Base-by-base conservation (phyloP, 805 yeast species). In the Candida chilensis region DNA sequence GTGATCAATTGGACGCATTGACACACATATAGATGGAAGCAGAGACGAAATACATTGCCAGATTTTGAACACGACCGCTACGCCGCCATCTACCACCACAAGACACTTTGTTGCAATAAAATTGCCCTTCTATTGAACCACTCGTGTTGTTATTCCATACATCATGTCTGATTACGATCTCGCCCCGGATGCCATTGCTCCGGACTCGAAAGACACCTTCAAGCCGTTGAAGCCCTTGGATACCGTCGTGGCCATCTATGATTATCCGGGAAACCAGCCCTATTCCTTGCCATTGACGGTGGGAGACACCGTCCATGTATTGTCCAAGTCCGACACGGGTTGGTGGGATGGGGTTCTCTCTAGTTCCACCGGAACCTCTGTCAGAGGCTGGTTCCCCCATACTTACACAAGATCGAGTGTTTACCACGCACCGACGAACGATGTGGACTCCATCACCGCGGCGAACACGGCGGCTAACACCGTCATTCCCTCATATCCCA, bases 301-400 rank as follows among this genome's bases (percentile, higher is more conserved):
- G n/a, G 90, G 87, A 13, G 94, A 82, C 38, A 64, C 80, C 3
- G 57, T 86, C 1, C 71, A 78, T 40, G 92, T 86, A 10, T 47
- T 83, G n/a, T 48, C 66, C 11, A 80, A 79, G 36, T 60, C 73
- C 11, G 71, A 67, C 24, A 50, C 74, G 3, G 83, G 86, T 2
- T 86, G 95, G 95, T 84, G 94, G 92, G 95, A 86, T 50, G 95
- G 95, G 8, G 63, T 79, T 12, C 39, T 60, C 21, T 29, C 42
- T 34, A 32, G 51, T 22, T 49, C 56, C 2, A 51, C 46, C 13
- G 68, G 69, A 5, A 67, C 60, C 4, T 50, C 67, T 5, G 44
- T 48, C 24, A 64, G 94, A 45, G 95, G 95, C 41, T 86, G 95
- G 95, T 83, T 86, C 57, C 94, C 95, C 12, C 69, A 69, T 29